Base-by-base conservation (phyloP, 257 asterid species). In the Henckelia pumila region DNA sequence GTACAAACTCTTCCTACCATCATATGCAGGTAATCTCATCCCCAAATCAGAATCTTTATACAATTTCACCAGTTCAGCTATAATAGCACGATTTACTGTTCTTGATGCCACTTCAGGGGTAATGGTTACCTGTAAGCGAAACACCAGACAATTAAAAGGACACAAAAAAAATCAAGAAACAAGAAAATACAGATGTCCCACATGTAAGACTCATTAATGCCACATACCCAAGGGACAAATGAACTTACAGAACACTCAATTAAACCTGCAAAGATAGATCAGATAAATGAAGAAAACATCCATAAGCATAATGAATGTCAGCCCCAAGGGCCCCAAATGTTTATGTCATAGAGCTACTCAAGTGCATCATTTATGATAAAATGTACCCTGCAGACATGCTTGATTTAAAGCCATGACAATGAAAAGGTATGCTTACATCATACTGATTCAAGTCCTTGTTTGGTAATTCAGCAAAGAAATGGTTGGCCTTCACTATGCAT, bases 401-500 rank as follows among this genome's bases (percentile, higher is more conserved):
- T 63, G 26, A 63, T 58, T 57, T 28, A 66, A 47, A 63, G 44
- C 19, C 35, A 61, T 33, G 53, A 64, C 53, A 70, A 61, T 74
- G 52, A 72, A 69, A 23, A 22, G 32, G 32, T 10, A 71, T 14
- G 62, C 95, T 88, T 84, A 94, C 99, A 87, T 94, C 97, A 83
- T 94, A 94, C 64, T 94, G 97, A 76, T 83, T 89, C 75, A 94
- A 81, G 75, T 94, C 99, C 86, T 94, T 94, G 81, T 91, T 79
- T 28, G 99, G 98, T 70, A 94, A 76, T 74, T 91, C 96, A 32
- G 96, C 93, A 68, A 87, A 78, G 86, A 94, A 94, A 86, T 94
- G 96, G 83, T 94, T 94, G 62, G 99, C 99, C 85, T 94, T 94
- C 33, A 94, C 99, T 63, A 91, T 82, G 71, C 99, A 94, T 73